Base-by-base conservation (phyloP, 495 filamentous ascomycete species). In the Penicillium parvum region DNA sequence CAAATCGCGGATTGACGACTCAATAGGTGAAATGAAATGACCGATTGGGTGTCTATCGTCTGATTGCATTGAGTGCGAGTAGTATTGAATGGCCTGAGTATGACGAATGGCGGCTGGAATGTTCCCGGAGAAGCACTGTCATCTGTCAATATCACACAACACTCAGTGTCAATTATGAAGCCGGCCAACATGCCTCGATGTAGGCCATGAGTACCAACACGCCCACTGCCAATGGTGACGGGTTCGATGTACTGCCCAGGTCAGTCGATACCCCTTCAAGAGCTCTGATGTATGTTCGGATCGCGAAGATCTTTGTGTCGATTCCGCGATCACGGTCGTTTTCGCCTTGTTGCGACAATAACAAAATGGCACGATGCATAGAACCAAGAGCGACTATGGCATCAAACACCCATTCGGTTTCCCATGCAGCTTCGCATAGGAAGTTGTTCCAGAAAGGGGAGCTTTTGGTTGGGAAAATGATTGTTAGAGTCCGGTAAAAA, bases 291-390 rank as follows among this genome's bases (percentile, higher is more conserved):
- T 45, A 45, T 2, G 34, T 26, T 12, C 32, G 43, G 25, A 45
- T 32, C 4, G 43, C 43, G n/a, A 32, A 15, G 5, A 45, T 26
- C 19, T 45, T 45, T 7, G 43, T 45, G 20, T 45, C 43, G 19
- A 45, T 3, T 12, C 43, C 43, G 19, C 34, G 33, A 19, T 45
- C 18, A n/a, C 12, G 43, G 12, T 45, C 43, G 21, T 37, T 38
- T 7, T 26, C 23, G 20, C n/a, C 15, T 20, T 38, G 5, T 32
- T 30, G 22, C 5, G 43, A 45, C 12, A 45, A 22, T 22, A 45
- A 37, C 25, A 45, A 45, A n/a, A 34, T 32, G n/a, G 43, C 43
- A 5, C 43, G 33, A 38, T 45, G 43, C 43, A 45, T 45, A 15
- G 32, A 37, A 7, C 43, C 43, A 16, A 45, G 43, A 5, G 43